A percentile compares a stretch with the other conserved stretches of the same genome.
Conservation (phyloP, 192 early-diverging fungal species). For the Coemansia nantahalensis region DNA sequence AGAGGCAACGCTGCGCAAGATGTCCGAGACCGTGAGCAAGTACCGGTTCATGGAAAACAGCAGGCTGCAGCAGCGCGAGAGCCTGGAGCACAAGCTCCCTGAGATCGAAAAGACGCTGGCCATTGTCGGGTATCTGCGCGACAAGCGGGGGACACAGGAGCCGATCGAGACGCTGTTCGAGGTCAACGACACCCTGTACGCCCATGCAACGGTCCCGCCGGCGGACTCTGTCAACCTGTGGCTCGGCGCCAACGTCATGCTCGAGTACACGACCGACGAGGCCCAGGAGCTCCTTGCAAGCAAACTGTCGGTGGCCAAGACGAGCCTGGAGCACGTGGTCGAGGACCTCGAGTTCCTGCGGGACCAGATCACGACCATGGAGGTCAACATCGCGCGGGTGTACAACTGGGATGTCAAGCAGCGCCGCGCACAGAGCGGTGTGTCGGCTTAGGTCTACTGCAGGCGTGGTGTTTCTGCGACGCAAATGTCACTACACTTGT, state of each 20-base stretch:
- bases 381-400: slow-evolving; percentile 94
- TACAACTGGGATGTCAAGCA: slow-evolving; percentile 98
- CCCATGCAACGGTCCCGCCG: slow-evolving; percentile 73
- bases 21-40: slow-evolving; percentile 91
- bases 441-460: slow-evolving; percentile 4
- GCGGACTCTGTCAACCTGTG: slow-evolving; percentile 87
- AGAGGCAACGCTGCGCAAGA: slow-evolving; percentile 86
- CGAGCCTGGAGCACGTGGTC: slow-evolving; percentile 66
- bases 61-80: slow-evolving; percentile 75
- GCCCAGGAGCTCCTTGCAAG: slow-evolving; percentile 71
- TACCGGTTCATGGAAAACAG: slow-evolving; percentile 98
- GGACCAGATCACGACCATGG: slow-evolving; percentile 99
- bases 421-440: slow-evolving; percentile 42
- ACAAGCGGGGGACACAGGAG: slow-evolving; percentile 59
- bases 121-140: slow-evolving; percentile 76
- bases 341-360: slow-evolving; percentile 93
- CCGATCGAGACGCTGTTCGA: slow-evolving; percentile 85
- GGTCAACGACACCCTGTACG: slow-evolving; percentile 92
- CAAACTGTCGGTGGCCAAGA: slow-evolving; percentile 74
- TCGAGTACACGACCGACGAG: slow-evolving; percentile 91
- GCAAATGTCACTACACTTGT: no score
- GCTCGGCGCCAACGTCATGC: slow-evolving; percentile 98
- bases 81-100: slow-evolving; percentile 90
- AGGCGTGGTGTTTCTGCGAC: no score
- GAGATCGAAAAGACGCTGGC: slow-evolving; percentile 93